Percentiles rank a stretch among this genome's conserved stretches.
Evolutionary conservation across 176 grass and related monocot genomes (phyloP).

Genomic region (Calamus simplicifolius): DNA sequence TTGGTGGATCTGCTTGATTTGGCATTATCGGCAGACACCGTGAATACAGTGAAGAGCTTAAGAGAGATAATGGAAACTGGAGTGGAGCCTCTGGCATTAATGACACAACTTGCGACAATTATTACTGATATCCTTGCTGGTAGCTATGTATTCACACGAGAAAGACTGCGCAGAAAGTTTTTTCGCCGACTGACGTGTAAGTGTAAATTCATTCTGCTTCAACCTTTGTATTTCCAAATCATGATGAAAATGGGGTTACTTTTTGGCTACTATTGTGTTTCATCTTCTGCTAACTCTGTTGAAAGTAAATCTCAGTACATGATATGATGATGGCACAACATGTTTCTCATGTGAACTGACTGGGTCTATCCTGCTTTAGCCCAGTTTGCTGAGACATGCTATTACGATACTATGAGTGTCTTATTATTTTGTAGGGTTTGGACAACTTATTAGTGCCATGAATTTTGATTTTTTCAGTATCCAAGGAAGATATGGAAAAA

Average conservation of each 20-base stretch:
- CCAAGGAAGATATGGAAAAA: conserved; percentile 68
- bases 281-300: too few relatives aligned
- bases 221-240: not conserved
- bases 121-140: conserved; percentile 95
- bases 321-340: too few relatives aligned
- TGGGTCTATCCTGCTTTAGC: too few relatives aligned
- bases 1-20: conserved; percentile 84
- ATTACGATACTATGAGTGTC: too few relatives aligned
- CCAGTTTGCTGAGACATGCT: too few relatives aligned
- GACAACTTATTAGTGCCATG: conserved; percentile 14
- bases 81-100: conserved; percentile 77
- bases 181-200: conserved; percentile 55
- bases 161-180: conserved; percentile 55
- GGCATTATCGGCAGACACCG: conserved; percentile 73
- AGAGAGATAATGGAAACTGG: conserved; percentile 81
- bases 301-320: too few relatives aligned
- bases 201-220: conserved; percentile 12
- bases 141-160: conserved; percentile 55
- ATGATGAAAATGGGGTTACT: too few relatives aligned
- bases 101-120: conserved; percentile 93
- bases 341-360: too few relatives aligned
- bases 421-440: too few relatives aligned
- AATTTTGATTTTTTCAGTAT: conserved; percentile 38
- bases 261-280: too few relatives aligned
- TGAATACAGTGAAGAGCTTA: conserved; percentile 70